Evolutionary conservation across 306 rosid genomes (phyloP).

Genomic region (Pyrus bretschneideri): DNA sequence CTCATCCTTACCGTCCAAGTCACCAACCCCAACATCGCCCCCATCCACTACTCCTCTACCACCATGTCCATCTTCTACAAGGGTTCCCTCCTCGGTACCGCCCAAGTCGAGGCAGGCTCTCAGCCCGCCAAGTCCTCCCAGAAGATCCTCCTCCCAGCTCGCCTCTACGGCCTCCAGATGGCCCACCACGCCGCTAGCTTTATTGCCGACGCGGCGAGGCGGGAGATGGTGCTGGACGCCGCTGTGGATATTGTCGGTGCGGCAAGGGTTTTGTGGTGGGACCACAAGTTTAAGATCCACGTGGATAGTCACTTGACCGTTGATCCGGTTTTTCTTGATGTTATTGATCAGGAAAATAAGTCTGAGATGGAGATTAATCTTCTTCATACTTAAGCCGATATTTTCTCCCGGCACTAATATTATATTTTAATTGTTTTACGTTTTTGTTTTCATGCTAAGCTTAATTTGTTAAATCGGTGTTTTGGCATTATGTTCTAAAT

Average conservation of each 20-base stretch:
- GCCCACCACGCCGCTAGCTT: constrained; percentile 60
- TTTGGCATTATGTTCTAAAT: too few species aligned
- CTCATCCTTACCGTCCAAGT: constrained; percentile 72
- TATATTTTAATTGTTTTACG: too few species aligned
- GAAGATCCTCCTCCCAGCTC: constrained; percentile 65
- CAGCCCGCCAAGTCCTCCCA: constrained; percentile 66
- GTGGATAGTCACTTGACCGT: constrained; percentile 77
- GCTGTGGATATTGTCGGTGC: constrained; percentile 58
- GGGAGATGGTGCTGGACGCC: constrained; percentile 75
- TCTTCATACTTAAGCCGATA: not conserved
- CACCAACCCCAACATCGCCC: constrained; percentile 72
- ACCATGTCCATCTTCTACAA: constrained; percentile 78
- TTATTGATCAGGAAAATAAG: constrained; percentile 57
- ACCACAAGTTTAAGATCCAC: constrained; percentile 55
- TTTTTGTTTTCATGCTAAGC: too few species aligned
- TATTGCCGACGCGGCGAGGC: constrained; percentile 47
- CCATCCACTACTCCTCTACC: constrained; percentile 71
- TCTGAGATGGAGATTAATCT: constrained; percentile 40
- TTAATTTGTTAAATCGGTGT: too few species aligned
- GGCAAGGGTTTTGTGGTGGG: constrained; percentile 79
- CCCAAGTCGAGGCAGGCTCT: constrained; percentile 63
- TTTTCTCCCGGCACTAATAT: not conserved
- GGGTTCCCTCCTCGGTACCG: constrained; percentile 76
- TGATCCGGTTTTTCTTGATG: constrained; percentile 80
- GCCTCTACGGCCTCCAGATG: constrained; percentile 47